A percentile compares a stretch with the other conserved stretches of the same genome.
Evolutionary conservation across 1,284 basidiomycete genomes (phyloP).

Genomic region (Anthracocystis panici-leucophaei): DNA sequence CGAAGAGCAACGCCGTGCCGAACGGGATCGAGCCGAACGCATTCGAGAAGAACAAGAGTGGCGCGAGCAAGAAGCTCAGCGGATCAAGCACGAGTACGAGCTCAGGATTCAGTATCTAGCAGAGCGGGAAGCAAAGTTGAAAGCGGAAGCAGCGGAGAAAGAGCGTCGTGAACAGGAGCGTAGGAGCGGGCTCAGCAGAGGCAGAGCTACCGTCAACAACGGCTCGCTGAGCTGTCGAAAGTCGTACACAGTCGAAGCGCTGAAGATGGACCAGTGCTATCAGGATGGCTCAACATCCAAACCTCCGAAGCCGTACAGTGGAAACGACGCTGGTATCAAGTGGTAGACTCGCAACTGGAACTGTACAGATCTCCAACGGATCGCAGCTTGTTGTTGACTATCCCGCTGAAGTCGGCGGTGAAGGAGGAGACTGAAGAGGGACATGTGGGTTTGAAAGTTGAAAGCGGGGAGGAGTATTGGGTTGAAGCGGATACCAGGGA

Average conservation of each 20-base stretch:
- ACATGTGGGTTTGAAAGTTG: constrained; percentile 1
- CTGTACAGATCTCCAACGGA: constrained; percentile 18
- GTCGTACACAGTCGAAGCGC: background rate
- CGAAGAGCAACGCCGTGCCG: constrained; percentile 20
- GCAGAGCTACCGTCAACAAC: constrained; percentile 3
- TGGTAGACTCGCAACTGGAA: constrained; percentile 2
- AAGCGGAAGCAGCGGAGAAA: constrained; percentile 15
- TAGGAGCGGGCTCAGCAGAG: background rate
- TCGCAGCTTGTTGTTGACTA: background rate
- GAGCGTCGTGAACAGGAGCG: constrained; percentile 14
- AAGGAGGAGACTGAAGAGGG: constrained; percentile 16
- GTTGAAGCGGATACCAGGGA: background rate
- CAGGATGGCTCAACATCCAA: constrained; percentile 32
- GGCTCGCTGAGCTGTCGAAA: constrained; percentile 1
- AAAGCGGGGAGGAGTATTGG: background rate
- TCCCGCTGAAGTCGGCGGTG: constrained; percentile 4
- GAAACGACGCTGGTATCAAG: constrained; percentile 26
- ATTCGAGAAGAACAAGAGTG: constrained; percentile 19
- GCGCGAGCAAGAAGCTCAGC: constrained; percentile 25
- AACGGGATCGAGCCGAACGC: constrained; percentile 14
- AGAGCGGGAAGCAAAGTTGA: constrained; percentile 21
- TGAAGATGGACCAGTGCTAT: background rate
- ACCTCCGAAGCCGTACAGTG: constrained; percentile 13
- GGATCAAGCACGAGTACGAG: constrained; percentile 33
- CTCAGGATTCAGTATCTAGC: constrained; percentile 15